phyloP scores from a whole-genome alignment of 1,139 yeast genomes.

The Kurtzmaniella natalensis region DNA sequence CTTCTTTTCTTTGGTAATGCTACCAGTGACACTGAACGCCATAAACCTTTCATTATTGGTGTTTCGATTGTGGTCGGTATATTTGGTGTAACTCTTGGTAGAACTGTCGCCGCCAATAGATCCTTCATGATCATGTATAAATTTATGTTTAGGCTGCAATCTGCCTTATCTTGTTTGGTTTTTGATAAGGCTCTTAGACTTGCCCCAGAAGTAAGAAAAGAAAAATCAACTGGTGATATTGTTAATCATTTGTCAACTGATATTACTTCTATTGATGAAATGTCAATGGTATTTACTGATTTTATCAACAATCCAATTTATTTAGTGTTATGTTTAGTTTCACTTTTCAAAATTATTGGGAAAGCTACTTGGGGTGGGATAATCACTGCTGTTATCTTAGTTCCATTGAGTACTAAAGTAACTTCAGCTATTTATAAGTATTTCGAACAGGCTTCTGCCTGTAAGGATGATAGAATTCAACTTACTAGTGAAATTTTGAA shows the following conservation, averaged over 20 bases:
- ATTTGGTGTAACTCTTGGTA: constrained; percentile 20
- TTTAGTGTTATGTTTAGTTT: constrained; percentile 22
- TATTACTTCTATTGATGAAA: constrained; percentile 20
- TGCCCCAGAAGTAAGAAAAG: constrained; percentile 34
- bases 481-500: constrained; percentile 36
- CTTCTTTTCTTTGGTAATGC: constrained; percentile 24
- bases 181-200: constrained; percentile 32
- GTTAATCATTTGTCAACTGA: constrained; percentile 38
- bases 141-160: constrained; percentile 16
- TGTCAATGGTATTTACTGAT: constrained; percentile 23
- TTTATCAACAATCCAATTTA: constrained; percentile 28
- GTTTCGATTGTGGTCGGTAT: constrained; percentile 25
- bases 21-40: constrained; percentile 9
- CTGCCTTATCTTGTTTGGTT: constrained; percentile 26
- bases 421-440: constrained; percentile 24
- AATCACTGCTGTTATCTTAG: constrained; percentile 26
- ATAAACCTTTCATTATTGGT: constrained; percentile 28
- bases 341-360: constrained; percentile 28
- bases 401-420: constrained; percentile 30
- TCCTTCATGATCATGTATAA: constrained; percentile 17
- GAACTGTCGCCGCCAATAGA: constrained; percentile 25
- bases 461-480: constrained; percentile 34
- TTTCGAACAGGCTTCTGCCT: constrained; percentile 23
- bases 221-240: constrained; percentile 39
- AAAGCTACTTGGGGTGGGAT: constrained; percentile 35